Evolutionary conservation across 768 basidiomycete genomes (phyloP), one percentile per base, ranked within the genome.

Genomic region (Boletus huronensis): DNA sequence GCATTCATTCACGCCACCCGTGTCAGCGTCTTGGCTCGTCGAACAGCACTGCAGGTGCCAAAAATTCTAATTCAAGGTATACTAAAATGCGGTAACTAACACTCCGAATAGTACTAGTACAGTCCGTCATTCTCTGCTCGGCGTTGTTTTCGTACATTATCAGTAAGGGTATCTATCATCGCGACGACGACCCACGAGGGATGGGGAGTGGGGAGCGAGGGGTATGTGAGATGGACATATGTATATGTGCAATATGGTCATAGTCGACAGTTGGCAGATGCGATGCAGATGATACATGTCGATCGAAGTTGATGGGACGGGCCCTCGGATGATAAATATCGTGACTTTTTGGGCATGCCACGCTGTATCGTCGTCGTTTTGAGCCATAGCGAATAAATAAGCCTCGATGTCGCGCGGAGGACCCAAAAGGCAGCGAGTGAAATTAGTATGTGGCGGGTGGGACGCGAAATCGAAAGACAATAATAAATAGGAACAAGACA

Each of bases 31-130:
- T 57, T 17, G 28, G n/a, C 42, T 40, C 45, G 39, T 36, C 51
- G 21, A 48, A 4, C 44, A 51, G 17, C 14, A 31, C n/a, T 31
- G 49, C 14, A 41, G 29, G 51, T 54, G 55, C 53, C 67, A 70
- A 67, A 68, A 71, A 61, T 64, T 68, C 67, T 71, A 71, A 50
- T 69, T 70, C 67, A 59, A 68, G 70, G 69, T 71, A 69, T 69
- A 69, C 68, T 70, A 63, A 66, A 52, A 60, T 66, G 63, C 53
- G 50, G 17, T 54, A 66, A 64, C 58, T 62, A 71, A 64, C 60
- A 67, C 51, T 69, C 70, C 67, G 32, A 53, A 53, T 66, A 54
- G 52, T 68, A 70, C 56, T 69, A 50, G 65, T 68, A 70, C 67
- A 71, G 60, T 70, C 69, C 35, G 43, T 62, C 66, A 13, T 58